These are phyloP conservation scores for Hygrophoropsis aurantiaca DNA, from an alignment of 768 basidiomycete species.

Conservation along the genomic window DNA sequence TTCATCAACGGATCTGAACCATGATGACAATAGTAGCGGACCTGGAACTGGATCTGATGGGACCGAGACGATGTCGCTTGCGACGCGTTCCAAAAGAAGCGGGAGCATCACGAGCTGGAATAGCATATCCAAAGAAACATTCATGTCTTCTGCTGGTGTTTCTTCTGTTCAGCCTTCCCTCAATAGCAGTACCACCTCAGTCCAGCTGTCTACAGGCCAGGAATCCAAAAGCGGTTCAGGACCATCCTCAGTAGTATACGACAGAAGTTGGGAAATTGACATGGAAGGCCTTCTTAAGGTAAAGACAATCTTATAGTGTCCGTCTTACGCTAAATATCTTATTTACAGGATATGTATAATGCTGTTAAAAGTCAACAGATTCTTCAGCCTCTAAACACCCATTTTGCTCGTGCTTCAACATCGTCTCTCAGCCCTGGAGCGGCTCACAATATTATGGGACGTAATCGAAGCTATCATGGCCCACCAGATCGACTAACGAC, in stretches of 20 bases:
- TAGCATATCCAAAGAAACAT: conserved; percentile 65
- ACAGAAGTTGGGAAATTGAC: conserved; percentile 79
- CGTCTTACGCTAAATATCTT: conserved; percentile 3
- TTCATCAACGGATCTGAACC: conserved; percentile 62
- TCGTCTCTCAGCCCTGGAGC: conserved; percentile 58
- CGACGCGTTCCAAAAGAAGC: conserved; percentile 70
- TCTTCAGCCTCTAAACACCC: conserved; percentile 68
- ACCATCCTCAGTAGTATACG: conserved; percentile 45
- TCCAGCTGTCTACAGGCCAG: conserved; percentile 49
- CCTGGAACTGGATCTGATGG: conserved; percentile 57
- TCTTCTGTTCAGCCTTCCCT: conserved; percentile 37
- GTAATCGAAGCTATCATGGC: conserved; percentile 72
- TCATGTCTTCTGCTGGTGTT: conserved; percentile 38
- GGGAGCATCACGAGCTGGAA: conserved; percentile 86
- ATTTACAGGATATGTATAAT: conserved; percentile 83
- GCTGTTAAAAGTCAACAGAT: conserved; percentile 92
- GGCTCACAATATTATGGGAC: conserved; percentile 43
- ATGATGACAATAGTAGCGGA: conserved; percentile 66
- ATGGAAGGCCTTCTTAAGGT: conserved; percentile 89
- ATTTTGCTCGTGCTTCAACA: conserved; percentile 45
- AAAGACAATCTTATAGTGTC: conserved; percentile 8
- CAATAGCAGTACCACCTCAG: conserved; percentile 67
- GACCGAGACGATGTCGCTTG: conserved; percentile 43
- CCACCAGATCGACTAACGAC: conserved; percentile 71
- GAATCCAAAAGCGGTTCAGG: conserved; percentile 35